Base-by-base conservation (phyloP, 768 basidiomycete genomes). In the Neoboletus brunneissimus region DNA sequence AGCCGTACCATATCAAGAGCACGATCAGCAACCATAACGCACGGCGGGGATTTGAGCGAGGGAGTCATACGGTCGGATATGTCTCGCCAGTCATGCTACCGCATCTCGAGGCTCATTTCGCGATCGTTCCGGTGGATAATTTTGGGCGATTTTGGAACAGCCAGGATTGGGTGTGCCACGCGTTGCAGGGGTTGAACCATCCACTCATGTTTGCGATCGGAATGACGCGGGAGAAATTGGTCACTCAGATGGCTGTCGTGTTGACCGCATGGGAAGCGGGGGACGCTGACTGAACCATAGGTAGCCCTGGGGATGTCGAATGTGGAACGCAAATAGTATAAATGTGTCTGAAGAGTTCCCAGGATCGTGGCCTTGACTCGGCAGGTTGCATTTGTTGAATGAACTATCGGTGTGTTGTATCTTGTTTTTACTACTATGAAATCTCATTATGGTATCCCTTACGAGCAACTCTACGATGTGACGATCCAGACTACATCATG, bases 61-160 rank as follows among this genome's bases (percentile, higher is more conserved):
- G 60, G 13, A 62, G 29, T 29, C 55, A 62, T 37, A 51, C 41
- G 15, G 27, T 61, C 29, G 60, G 60, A 35, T 62, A 41, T 37
- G 34, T 61, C 27, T 27, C 22, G 9, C 60, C 55, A 2, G 3
- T 1, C 3, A 50, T 50, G 60, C 13, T 61, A 11, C 51, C 60
- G 0, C 3, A 18, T 25, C 55, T 62, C 2, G 55, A 57, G 40
- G 51, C 55, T 10, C 60, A 47, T 29, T 45, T 62, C 3, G 47
- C 51, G 16, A 25, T 41, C 43, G 40, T 46, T 0, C 29, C 23
- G n/a, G 29, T 57, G n/a, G 27, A 43, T 1, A 32, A n/a, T n/a
- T 3, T 2, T 1, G 27, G 9, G 9, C 29, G 29, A 10, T 13
- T 1, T 20, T 57, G 55, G 60, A 42, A 29, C 48, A n/a, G 29